These are phyloP conservation scores for Leucocoprinus gongylophorus DNA, from an alignment of 1,284 basidiomycete species.

Conservation along the genomic window DNA sequence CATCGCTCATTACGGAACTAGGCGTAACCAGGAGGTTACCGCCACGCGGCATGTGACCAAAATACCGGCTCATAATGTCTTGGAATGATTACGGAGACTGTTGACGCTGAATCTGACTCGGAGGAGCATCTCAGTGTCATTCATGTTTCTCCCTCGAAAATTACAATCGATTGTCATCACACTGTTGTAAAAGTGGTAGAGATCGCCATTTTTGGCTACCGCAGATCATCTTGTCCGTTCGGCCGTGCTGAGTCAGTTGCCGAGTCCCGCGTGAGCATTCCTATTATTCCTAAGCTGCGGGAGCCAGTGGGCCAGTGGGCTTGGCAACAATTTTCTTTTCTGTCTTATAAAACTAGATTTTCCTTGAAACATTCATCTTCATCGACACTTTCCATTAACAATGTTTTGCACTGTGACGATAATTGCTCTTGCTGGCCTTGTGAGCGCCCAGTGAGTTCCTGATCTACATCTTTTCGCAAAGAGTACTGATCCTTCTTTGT, in stretches of 20 bases:
- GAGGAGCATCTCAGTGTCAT: too few relatives aligned
- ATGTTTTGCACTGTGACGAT: conserved; percentile 6
- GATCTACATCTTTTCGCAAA: not conserved
- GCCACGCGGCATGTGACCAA: too few relatives aligned
- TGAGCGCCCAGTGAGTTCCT: conserved; percentile 8
- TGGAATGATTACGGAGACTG: too few relatives aligned
- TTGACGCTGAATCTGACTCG: too few relatives aligned
- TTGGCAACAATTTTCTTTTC: not conserved
- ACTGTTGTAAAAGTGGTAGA: too few relatives aligned
- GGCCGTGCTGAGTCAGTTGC: not conserved
- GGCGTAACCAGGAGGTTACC: too few relatives aligned
- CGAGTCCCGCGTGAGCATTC: not conserved
- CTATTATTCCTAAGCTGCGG: not conserved
- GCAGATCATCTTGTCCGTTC: too few relatives aligned
- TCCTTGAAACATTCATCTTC: not conserved
- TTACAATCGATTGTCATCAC: too few relatives aligned
- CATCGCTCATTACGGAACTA: too few relatives aligned
- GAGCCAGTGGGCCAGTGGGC: not conserved
- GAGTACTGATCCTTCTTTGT: not conserved
- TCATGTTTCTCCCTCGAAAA: too few relatives aligned
- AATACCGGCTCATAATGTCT: too few relatives aligned
- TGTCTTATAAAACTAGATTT: not conserved
- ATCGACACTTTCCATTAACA: not conserved
- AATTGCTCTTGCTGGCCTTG: conserved; percentile 6
- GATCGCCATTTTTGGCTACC: too few relatives aligned